phyloP scores from a whole-genome alignment of 2,329 filamentous ascomycete species.

The Dichotomopilus funicola region DNA sequence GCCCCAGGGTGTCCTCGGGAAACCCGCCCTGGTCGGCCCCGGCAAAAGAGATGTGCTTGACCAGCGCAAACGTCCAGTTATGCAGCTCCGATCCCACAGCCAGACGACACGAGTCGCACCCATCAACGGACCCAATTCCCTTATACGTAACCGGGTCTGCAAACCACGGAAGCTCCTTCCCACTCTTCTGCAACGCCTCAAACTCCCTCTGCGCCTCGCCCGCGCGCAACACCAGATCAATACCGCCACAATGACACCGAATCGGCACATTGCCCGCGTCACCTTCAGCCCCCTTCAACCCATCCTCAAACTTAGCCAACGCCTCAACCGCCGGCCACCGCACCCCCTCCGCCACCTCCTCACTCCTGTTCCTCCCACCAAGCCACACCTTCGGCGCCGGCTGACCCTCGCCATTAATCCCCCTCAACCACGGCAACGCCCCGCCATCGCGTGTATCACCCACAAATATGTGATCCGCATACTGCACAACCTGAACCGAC shows the following conservation, averaged over 20 bases:
- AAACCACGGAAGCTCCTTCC: slow-evolving; percentile 33
- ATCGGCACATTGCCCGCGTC: slow-evolving; percentile 29
- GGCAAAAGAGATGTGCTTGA: slow-evolving; percentile 34
- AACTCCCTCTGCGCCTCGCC: slow-evolving; percentile 27
- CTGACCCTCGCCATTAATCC: slow-evolving; percentile 28
- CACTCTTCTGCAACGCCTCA: slow-evolving; percentile 15
- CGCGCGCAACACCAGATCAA: slow-evolving; percentile 35
- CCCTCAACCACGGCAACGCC: slow-evolving; percentile 39
- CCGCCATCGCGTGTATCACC: slow-evolving; percentile 49
- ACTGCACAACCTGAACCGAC: slow-evolving; percentile 25
- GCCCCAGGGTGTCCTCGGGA: slow-evolving; percentile 26
- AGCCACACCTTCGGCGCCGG: slow-evolving; percentile 26
- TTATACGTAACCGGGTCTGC: slow-evolving; percentile 39
- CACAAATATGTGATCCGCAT: slow-evolving; percentile 38
- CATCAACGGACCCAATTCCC: slow-evolving; percentile 34
- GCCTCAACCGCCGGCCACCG: slow-evolving; percentile 27
- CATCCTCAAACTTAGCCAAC: slow-evolving; percentile 11
- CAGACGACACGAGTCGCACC: slow-evolving; percentile 42
- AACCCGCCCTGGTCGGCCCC: slow-evolving; percentile 20
- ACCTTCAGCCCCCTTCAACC: slow-evolving; percentile 16
- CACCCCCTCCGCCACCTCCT: slow-evolving; percentile 24
- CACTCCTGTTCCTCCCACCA: slow-evolving; percentile 14
- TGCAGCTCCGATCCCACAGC: slow-evolving; percentile 37
- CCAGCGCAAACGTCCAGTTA: slow-evolving; percentile 39
- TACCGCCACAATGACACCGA: slow-evolving; percentile 41